phyloP scores from a whole-genome alignment of 148 eudicot species.

The Hydrangea macrophylla region DNA sequence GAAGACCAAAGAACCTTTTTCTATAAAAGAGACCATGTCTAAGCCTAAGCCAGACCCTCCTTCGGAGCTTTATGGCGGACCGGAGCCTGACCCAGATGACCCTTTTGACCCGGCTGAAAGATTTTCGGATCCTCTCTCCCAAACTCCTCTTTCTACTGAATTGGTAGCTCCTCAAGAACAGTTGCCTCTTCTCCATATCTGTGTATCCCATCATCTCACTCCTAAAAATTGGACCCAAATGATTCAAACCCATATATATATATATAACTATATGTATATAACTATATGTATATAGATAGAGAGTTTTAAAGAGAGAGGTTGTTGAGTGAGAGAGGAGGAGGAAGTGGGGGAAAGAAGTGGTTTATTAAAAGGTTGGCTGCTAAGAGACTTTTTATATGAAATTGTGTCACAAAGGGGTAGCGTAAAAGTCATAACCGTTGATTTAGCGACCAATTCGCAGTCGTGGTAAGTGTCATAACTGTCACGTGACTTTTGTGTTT shows the following conservation, averaged over 20 bases:
- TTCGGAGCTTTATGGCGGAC: conserved; percentile 44
- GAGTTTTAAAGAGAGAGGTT: not conserved
- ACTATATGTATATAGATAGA: not conserved
- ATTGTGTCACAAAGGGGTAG: no score
- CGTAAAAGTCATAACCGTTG: no score
- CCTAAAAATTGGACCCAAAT: conserved; percentile 20
- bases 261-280: not conserved
- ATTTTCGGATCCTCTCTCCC: conserved; percentile 35
- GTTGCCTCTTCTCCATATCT: conserved; percentile 67
- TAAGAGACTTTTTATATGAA: not conserved
- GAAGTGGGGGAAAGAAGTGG: not conserved
- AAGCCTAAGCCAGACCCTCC: conserved; percentile 54
- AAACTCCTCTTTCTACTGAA: conserved; percentile 68
- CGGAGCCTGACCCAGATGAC: conserved; percentile 44
- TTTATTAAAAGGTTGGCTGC: not conserved
- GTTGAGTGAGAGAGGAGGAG: not conserved
- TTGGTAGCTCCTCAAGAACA: conserved; percentile 83
- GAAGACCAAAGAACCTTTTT: conserved; percentile 26
- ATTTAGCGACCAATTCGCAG: no score
- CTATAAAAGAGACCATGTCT: conserved; percentile 33
- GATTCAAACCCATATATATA: conserved; percentile 7
- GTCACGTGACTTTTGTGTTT: no score
- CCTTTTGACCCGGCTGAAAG: conserved; percentile 51
- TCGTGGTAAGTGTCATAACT: no score
- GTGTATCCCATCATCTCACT: conserved; percentile 24